Conservation (phyloP, 2,329 filamentous ascomycete species). For the Dissoconium aciculare region DNA sequence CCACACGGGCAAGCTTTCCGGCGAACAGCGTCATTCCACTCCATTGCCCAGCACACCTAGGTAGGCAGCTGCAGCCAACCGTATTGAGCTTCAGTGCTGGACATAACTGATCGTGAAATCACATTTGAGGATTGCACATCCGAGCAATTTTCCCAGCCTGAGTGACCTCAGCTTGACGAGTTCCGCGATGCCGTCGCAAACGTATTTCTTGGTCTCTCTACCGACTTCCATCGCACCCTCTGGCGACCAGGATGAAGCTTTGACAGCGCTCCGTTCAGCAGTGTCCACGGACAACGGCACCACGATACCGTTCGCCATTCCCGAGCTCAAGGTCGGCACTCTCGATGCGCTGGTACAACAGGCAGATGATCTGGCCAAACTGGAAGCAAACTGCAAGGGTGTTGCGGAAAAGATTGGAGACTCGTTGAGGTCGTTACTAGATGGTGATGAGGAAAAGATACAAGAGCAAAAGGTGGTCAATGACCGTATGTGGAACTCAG, state of each 20-base stretch:
- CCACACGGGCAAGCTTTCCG: too few relatives aligned
- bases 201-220: slow-evolving; percentile 79
- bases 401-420: slow-evolving; percentile 83
- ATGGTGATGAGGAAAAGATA: slow-evolving; percentile 69
- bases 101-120: too few relatives aligned
- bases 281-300: slow-evolving; percentile 61
- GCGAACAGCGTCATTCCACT: too few relatives aligned
- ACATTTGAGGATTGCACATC: too few relatives aligned
- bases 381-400: slow-evolving; percentile 61
- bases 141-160: too few relatives aligned
- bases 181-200: slow-evolving; percentile 30
- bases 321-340: slow-evolving; percentile 95
- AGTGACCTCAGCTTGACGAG: too few relatives aligned
- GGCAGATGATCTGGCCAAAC: slow-evolving; percentile 84
- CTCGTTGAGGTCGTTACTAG: slow-evolving; percentile 66
- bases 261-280: slow-evolving; percentile 58
- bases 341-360: slow-evolving; percentile 90
- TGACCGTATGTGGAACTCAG: slow-evolving; percentile 51
- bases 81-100: too few relatives aligned
- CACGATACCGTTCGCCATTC: slow-evolving; percentile 64
- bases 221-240: slow-evolving; percentile 76
- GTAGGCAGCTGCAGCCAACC: too few relatives aligned
- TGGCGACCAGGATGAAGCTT: slow-evolving; percentile 63
- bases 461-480: slow-evolving; percentile 84
- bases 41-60: too few relatives aligned